Evolutionary conservation across 768 basidiomycete species (phyloP).

Genomic region (Suillus paluster): DNA sequence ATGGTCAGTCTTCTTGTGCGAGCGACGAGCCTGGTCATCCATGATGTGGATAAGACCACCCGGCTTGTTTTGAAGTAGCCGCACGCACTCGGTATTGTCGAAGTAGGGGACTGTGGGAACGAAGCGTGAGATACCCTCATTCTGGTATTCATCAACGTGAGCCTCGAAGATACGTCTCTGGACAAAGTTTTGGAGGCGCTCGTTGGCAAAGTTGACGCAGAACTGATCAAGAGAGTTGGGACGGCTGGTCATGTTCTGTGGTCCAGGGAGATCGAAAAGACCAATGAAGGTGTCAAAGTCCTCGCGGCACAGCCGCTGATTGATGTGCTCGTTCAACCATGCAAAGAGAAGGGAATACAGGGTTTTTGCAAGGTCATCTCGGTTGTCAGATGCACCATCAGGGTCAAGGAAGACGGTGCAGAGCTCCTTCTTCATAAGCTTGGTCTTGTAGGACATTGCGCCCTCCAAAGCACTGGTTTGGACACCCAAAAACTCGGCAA

Average conservation of each 20-base stretch:
- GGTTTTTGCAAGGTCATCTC: slow-evolving; percentile 93
- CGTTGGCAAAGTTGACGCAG: slow-evolving; percentile 95
- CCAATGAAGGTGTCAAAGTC: slow-evolving; percentile 93
- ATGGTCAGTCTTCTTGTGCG: slow-evolving; percentile 88
- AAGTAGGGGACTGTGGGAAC: slow-evolving; percentile 80
- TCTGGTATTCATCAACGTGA: slow-evolving; percentile 80
- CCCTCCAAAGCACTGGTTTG: slow-evolving; percentile 71
- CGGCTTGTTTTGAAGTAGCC: slow-evolving; percentile 82
- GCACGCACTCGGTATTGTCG: slow-evolving; percentile 89
- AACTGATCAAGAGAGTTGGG: slow-evolving; percentile 96
- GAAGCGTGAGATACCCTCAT: slow-evolving; percentile 75
- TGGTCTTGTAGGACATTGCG: slow-evolving; percentile 88
- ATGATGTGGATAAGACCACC: slow-evolving; percentile 96
- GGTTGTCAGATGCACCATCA: slow-evolving; percentile 89
- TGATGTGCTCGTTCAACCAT: slow-evolving; percentile 96
- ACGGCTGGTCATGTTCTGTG: slow-evolving; percentile 86
- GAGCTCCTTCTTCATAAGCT: slow-evolving; percentile 93
- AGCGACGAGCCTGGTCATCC: slow-evolving; percentile 91
- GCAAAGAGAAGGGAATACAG: slow-evolving; percentile 94
- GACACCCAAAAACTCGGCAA: slow-evolving; percentile 92
- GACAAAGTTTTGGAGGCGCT: slow-evolving; percentile 84
- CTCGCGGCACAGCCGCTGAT: slow-evolving; percentile 92
- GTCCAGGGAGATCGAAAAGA: slow-evolving; percentile 91
- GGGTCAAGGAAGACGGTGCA: slow-evolving; percentile 96
- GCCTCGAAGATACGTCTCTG: slow-evolving; percentile 81